Percentiles rank a stretch among this genome's conserved stretches.
Conservation (phyloP, 345 rosid species). For the Balakata baccata region DNA sequence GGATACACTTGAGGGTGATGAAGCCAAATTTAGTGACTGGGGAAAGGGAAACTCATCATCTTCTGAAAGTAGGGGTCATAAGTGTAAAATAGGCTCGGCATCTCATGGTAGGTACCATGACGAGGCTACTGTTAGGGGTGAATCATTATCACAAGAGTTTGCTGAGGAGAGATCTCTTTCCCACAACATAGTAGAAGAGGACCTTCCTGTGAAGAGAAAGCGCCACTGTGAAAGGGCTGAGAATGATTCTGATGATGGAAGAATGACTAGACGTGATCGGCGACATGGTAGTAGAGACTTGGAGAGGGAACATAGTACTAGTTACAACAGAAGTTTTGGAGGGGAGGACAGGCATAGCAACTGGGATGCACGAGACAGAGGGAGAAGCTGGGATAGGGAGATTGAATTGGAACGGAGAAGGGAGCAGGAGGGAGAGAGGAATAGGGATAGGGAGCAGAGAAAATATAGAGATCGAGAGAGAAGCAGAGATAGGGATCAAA, state of each 20-base stretch:
- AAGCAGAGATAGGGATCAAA: constrained; percentile 18
- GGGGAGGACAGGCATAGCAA: constrained; percentile 36
- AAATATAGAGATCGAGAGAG: constrained; percentile 24
- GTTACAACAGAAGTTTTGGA: constrained; percentile 37
- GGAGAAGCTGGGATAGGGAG: constrained; percentile 22
- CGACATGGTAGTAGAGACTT: constrained; percentile 41
- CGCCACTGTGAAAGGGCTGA: constrained; percentile 28
- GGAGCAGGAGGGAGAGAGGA: constrained; percentile 21
- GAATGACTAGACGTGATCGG: constrained; percentile 24
- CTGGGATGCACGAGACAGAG: constrained; percentile 34
- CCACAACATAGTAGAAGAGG: constrained; percentile 42
- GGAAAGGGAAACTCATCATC: constrained; percentile 42
- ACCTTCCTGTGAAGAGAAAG: constrained; percentile 33
- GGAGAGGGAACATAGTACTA: constrained; percentile 36
- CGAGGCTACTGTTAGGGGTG: constrained; percentile 35
- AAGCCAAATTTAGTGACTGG: constrained; percentile 21
- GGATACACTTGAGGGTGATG: constrained; percentile 29
- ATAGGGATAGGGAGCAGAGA: constrained; percentile 17
- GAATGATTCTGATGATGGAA: constrained; percentile 33
- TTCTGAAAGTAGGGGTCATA: constrained; percentile 37
- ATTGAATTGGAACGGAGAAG: constrained; percentile 5
- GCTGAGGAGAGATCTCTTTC: constrained; percentile 57
- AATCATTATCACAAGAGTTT: constrained; percentile 48
- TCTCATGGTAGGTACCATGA: constrained; percentile 36
- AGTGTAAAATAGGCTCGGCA: constrained; percentile 33